Conservation (phyloP, 164 flowering plant genomes). For the Brasenia schreberi region DNA sequence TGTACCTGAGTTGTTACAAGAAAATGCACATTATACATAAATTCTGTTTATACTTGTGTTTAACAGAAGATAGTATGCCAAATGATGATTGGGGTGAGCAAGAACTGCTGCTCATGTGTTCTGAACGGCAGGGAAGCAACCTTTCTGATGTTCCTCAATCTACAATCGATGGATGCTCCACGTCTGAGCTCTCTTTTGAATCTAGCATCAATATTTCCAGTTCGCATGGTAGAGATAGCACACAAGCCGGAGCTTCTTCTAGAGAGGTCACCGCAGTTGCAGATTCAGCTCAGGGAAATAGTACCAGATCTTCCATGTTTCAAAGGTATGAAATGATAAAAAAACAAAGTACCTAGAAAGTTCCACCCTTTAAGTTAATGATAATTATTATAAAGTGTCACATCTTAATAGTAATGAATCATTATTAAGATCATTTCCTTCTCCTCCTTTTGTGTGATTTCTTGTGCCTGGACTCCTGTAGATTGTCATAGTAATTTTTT, state of each 20-base stretch:
- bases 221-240: slow-evolving; percentile 17
- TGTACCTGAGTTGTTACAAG: not conserved
- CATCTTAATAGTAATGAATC: too few relatives aligned
- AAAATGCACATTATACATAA: not conserved
- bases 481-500: too few relatives aligned
- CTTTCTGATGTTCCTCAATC: slow-evolving; percentile 10
- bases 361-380: too few relatives aligned
- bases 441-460: too few relatives aligned
- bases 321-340: slow-evolving; percentile 39
- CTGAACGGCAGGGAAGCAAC: slow-evolving; percentile 17
- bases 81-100: slow-evolving; percentile 20
- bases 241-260: slow-evolving; percentile 22
- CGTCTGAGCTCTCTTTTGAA: slow-evolving; percentile 17
- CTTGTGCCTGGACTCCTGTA: too few relatives aligned
- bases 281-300: slow-evolving; percentile 18
- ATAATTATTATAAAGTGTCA: too few relatives aligned
- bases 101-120: slow-evolving; percentile 40
- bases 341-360: not conserved
- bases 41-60: too few relatives aligned
- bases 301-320: slow-evolving; percentile 48
- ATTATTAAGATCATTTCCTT: too few relatives aligned
- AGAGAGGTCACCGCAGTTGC: slow-evolving; percentile 18
- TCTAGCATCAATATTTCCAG: slow-evolving; percentile 16
- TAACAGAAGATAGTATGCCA: slow-evolving; percentile 23
- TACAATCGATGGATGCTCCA: slow-evolving; percentile 19